Evolutionary conservation across 2,329 filamentous ascomycete genomes (phyloP), one percentile per base, ranked within the genome.

Genomic region (Ophiostoma ips): DNA sequence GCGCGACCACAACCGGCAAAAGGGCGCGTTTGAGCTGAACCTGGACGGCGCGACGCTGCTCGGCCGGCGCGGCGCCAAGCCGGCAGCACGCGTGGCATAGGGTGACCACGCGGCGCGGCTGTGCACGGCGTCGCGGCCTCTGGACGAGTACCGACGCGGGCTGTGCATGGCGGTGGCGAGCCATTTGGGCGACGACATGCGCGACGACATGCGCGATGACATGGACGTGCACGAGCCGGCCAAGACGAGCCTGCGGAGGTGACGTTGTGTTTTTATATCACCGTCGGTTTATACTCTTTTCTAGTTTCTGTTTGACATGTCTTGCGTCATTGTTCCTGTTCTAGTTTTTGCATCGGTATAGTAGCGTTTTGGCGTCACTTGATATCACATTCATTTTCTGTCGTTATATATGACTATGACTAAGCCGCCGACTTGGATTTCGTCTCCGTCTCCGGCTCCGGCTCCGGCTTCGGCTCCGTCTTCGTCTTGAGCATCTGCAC

Each of bases 11-110:
- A 75, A 79, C 51, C 75, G 73, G 55, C 79, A 84, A 58, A 85
- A 83, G 65, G 88, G 87, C 31, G 81, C 84, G 0, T 98, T 98
- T 58, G 92, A 98, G 66, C 75, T 98, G 44, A 95, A 81, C 61
- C 70, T 98, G 35, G 87, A 94, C 56, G 92, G 92, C 50, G 86
- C 92, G 1, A 96, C 89, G 1, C 67, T 98, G 48, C 71, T 98
- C 5, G 89, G 89, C 31, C 79, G 89, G 58, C 68, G 79, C 52
- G 71, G 70, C 19, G 71, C 74, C 58, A 78, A 80, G 58, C 65
- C 75, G 41, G 64, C 71, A 21, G 68, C 71, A 52, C 68, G 63
- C 31, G 68, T 68, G 43, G 68, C 60, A 50, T 65, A 56, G 59
- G 50, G 24, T 46, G 49, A 28, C 13, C 33, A 34, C 16, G 31